phyloP scores from a whole-genome alignment of 106 monocot genomes.

The Hemerocallis citrina region DNA sequence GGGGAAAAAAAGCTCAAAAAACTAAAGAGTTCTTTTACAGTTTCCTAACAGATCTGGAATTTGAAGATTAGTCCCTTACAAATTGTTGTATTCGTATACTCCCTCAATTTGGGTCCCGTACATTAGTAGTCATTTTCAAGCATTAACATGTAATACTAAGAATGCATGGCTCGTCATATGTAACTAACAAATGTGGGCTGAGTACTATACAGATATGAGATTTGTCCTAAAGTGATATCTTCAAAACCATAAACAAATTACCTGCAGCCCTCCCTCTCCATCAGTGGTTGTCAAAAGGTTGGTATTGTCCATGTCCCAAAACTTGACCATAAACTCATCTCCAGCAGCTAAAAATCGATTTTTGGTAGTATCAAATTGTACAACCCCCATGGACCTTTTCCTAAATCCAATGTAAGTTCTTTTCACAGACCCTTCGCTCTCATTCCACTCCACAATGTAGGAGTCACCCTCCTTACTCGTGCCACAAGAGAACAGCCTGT shows the following conservation, averaged over 20 bases:
- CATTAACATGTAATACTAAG: too few species aligned
- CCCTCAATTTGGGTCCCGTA: too few species aligned
- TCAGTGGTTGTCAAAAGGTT: conserved; percentile 22
- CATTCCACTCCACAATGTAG: conserved; percentile 42
- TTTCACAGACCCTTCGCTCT: conserved; percentile 25
- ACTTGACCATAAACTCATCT: conserved; percentile 39
- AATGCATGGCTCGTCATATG: too few species aligned
- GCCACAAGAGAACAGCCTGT: conserved; percentile 54
- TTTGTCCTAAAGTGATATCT: too few species aligned
- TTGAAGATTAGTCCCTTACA: too few species aligned
- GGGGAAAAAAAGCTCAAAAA: neutral
- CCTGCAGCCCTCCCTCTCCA: conserved; percentile 36
- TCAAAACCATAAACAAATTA: conserved; percentile 10
- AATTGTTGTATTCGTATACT: too few species aligned
- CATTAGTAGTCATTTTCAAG: too few species aligned
- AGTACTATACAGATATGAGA: neutral
- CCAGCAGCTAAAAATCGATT: conserved; percentile 43
- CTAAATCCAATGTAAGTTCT: conserved; percentile 25
- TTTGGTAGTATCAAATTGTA: conserved; percentile 42
- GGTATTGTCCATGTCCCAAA: conserved; percentile 40
- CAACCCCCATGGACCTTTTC: conserved; percentile 19
- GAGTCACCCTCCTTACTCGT: conserved; percentile 36
- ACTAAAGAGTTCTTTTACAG: too few species aligned
- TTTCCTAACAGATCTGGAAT: too few species aligned
- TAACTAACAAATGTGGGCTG: too few species aligned